Evolutionary conservation across 192 early-diverging fungal species (phyloP).

Genomic region (Coemansia sp.): DNA sequence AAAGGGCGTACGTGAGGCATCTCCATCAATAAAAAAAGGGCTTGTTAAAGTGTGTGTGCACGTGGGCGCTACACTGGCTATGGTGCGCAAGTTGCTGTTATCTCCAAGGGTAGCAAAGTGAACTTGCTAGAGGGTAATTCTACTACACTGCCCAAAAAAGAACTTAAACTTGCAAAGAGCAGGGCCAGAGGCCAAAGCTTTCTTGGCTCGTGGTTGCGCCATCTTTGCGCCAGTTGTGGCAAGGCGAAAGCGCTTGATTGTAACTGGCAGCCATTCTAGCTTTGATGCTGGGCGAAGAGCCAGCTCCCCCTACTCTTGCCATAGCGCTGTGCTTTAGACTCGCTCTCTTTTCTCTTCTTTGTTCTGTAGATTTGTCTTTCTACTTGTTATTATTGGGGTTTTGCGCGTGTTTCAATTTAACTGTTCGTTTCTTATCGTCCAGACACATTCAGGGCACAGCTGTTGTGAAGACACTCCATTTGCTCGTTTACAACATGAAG

Average conservation of each 20-base stretch:
- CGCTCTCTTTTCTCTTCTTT: background rate
- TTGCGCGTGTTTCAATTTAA: constrained; percentile 3
- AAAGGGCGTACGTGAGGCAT: background rate
- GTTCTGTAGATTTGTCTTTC: background rate
- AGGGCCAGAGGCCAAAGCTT: background rate
- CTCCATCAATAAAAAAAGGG: background rate
- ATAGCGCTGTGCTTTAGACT: background rate
- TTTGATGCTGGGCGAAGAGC: background rate
- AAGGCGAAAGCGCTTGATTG: no score
- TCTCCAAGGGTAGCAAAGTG: background rate
- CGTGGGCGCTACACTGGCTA: background rate
- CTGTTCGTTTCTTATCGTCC: background rate
- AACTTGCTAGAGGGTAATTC: background rate
- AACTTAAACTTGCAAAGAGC: no score
- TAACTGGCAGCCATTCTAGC: background rate
- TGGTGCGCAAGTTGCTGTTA: background rate
- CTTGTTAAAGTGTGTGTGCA: background rate
- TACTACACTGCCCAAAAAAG: background rate
- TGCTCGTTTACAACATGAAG: constrained; percentile 2
- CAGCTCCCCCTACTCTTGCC: background rate
- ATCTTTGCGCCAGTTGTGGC: background rate
- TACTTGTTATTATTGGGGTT: background rate
- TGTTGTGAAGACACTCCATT: background rate
- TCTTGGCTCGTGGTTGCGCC: background rate
- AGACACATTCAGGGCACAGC: background rate